These are phyloP conservation scores for Dictyostelium capitatum DNA, from an alignment of 78 protist species.

Conservation along the genomic window DNA sequence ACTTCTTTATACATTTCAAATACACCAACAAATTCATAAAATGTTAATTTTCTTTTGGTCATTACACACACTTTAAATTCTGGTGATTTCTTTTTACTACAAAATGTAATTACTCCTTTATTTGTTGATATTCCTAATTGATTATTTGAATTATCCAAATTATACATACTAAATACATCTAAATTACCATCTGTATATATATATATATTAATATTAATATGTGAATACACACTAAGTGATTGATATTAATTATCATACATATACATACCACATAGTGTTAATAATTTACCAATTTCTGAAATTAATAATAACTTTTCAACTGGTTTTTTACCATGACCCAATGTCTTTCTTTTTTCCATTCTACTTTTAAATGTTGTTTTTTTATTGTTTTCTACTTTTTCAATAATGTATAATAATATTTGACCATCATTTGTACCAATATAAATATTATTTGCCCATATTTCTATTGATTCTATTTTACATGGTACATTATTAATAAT, in stretches of 20 bases:
- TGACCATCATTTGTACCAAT: conserved; percentile 79
- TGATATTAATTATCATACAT: no score
- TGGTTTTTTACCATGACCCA: conserved; percentile 68
- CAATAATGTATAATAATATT: conserved; percentile 56
- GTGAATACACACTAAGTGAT: no score
- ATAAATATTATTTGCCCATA: conserved; percentile 74
- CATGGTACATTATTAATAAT: conserved; percentile 57
- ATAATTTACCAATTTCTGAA: conserved; percentile 70
- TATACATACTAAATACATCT: conserved; percentile 70
- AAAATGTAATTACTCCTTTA: conserved; percentile 59
- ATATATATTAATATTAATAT: no score
- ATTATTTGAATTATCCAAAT: conserved; percentile 49
- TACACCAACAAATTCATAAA: conserved; percentile 75
- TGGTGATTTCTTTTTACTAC: conserved; percentile 58
- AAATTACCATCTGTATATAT: conserved; percentile 73
- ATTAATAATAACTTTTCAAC: conserved; percentile 64
- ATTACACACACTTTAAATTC: conserved; percentile 61
- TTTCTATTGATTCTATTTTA: conserved; percentile 71
- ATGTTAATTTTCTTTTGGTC: conserved; percentile 14
- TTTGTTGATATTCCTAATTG: conserved; percentile 12
- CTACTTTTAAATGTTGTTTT: conserved; percentile 52
- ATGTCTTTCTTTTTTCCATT: conserved; percentile 57
- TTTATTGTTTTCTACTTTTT: conserved; percentile 60
- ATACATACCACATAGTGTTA: conserved; percentile 74
- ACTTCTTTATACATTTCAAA: conserved; percentile 67